phyloP scores from a whole-genome alignment of 371 early-diverging fungal species.

The Mortierella polycephala region DNA sequence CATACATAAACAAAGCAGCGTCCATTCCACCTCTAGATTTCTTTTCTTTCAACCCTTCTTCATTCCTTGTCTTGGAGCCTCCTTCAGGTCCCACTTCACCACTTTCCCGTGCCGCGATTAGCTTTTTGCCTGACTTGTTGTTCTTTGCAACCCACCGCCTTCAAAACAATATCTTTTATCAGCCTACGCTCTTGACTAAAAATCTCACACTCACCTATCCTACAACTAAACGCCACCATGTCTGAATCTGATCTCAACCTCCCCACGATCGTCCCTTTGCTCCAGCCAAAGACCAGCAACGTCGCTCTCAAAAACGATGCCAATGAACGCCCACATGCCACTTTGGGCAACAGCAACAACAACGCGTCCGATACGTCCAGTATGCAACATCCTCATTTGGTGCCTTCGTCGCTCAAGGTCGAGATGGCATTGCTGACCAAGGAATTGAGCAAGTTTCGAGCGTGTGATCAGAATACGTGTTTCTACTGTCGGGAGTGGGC shows the following conservation, averaged over 20 bases:
- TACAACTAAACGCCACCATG: slow-evolving; percentile 32
- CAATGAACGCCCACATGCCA: slow-evolving; percentile 14
- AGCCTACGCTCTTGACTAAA: too few species aligned
- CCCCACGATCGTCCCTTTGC: slow-evolving; percentile 47
- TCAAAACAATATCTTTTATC: too few species aligned
- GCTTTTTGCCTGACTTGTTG: too few species aligned
- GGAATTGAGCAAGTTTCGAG: slow-evolving; percentile 77
- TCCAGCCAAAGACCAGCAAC: slow-evolving; percentile 31
- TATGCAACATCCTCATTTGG: slow-evolving; percentile 43
- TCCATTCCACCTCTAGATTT: neutral
- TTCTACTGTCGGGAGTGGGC: slow-evolving; percentile 90
- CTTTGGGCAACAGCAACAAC: neutral
- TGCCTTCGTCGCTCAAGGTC: slow-evolving; percentile 55
- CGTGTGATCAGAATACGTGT: slow-evolving; percentile 81
- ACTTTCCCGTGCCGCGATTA: too few species aligned
- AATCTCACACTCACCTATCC: neutral
- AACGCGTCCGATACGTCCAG: slow-evolving; percentile 28
- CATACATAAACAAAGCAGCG: too few species aligned
- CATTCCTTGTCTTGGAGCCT: too few species aligned
- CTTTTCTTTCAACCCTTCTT: neutral
- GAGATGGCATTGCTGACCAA: slow-evolving; percentile 71
- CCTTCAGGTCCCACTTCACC: too few species aligned
- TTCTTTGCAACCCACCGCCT: too few species aligned
- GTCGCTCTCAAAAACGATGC: slow-evolving; percentile 18
- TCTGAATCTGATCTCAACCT: slow-evolving; percentile 53